Evolutionary conservation across 306 rosid genomes (phyloP).

Genomic region (Prunus armeniaca): DNA sequence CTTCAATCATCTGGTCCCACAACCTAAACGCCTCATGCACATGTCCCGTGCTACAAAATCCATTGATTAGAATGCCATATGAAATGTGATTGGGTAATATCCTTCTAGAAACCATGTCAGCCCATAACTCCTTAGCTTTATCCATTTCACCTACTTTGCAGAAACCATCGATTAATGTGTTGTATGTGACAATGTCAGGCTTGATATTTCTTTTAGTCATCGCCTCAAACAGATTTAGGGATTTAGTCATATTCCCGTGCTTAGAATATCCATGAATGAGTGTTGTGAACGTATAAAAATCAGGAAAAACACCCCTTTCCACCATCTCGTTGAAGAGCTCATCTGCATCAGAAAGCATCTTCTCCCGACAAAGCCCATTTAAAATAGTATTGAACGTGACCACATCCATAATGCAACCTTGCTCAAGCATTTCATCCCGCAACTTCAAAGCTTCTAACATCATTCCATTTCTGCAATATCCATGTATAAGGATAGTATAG

Average conservation of each 20-base stretch:
- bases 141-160: slow-evolving; percentile 83
- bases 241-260: slow-evolving; percentile 67
- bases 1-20: slow-evolving; percentile 87
- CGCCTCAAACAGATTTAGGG: slow-evolving; percentile 52
- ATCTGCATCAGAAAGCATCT: slow-evolving; percentile 75
- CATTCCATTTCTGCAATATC: slow-evolving; percentile 64
- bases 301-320: slow-evolving; percentile 85
- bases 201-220: slow-evolving; percentile 62
- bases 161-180: slow-evolving; percentile 80
- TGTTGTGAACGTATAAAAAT: slow-evolving; percentile 78
- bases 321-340: slow-evolving; percentile 70
- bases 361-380: slow-evolving; percentile 75
- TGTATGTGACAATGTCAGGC: slow-evolving; percentile 80
- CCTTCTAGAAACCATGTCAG: slow-evolving; percentile 55
- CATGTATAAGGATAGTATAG: slow-evolving; percentile 82
- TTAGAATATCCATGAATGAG: slow-evolving; percentile 83
- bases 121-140: slow-evolving; percentile 71
- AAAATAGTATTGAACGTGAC: slow-evolving; percentile 69
- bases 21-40: slow-evolving; percentile 60
- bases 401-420: slow-evolving; percentile 74
- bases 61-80: slow-evolving; percentile 69
- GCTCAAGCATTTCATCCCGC: slow-evolving; percentile 71
- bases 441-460: slow-evolving; percentile 62
- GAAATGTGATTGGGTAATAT: slow-evolving; percentile 64
- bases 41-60: slow-evolving; percentile 67